These are phyloP conservation scores for Petunia axillaris DNA, from an alignment of 257 asterid species.

Conservation along the genomic window DNA sequence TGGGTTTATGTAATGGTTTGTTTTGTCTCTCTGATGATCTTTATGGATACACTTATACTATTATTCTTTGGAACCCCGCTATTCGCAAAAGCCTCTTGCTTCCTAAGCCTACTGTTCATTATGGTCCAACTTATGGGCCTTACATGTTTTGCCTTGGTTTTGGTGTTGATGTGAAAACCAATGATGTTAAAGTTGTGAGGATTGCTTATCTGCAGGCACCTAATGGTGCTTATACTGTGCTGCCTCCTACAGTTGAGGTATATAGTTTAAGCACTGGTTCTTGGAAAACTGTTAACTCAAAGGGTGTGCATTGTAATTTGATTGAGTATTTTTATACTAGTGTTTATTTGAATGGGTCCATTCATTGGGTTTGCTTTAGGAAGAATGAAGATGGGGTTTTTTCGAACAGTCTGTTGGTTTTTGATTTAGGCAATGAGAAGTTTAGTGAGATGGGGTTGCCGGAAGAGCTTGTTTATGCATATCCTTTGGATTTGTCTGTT, in stretches of 20 bases:
- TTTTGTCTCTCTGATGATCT: slow-evolving; percentile 21
- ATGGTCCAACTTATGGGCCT: not conserved
- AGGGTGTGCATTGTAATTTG: slow-evolving; percentile 26
- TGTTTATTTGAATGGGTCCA: slow-evolving; percentile 35
- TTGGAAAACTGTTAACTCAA: slow-evolving; percentile 35
- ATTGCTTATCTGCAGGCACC: slow-evolving; percentile 27
- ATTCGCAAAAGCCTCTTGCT: slow-evolving; percentile 14
- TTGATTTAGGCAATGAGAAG: slow-evolving; percentile 39
- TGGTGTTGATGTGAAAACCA: slow-evolving; percentile 32
- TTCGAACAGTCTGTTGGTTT: not conserved
- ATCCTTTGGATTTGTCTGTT: slow-evolving; percentile 27
- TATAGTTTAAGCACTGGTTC: slow-evolving; percentile 29
- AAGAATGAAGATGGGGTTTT: slow-evolving; percentile 24
- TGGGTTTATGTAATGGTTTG: slow-evolving; percentile 32
- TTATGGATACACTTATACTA: not conserved
- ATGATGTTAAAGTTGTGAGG: slow-evolving; percentile 46
- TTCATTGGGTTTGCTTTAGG: slow-evolving; percentile 41
- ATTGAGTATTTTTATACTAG: slow-evolving; percentile 36
- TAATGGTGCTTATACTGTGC: slow-evolving; percentile 25
- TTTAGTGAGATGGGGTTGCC: slow-evolving; percentile 47
- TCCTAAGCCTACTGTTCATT: slow-evolving; percentile 13
- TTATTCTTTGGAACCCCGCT: slow-evolving; percentile 29
- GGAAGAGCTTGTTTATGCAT: not conserved
- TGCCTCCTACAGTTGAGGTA: slow-evolving; percentile 40
- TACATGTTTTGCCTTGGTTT: slow-evolving; percentile 36